Evolutionary conservation across 768 basidiomycete genomes (phyloP), one percentile per base, ranked within the genome.

Genomic region (Coprinopsis strossmayeri): DNA sequence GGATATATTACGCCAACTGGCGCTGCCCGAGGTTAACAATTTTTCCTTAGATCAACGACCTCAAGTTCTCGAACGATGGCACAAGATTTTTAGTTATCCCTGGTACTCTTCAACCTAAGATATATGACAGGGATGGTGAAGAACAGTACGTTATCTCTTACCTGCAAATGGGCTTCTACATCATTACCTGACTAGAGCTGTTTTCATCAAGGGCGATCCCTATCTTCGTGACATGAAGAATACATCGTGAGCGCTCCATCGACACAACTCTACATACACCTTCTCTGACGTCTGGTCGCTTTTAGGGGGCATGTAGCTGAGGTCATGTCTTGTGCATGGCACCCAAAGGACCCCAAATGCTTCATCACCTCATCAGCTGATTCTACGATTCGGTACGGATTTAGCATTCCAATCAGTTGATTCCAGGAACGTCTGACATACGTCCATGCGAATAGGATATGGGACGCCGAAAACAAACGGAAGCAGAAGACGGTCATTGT

Each of bases 221-320:
- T 99, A 98, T 64, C 89, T 99, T 56, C 86, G 96, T 48, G 96
- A 99, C 68, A 94, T 99, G 90, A 91, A 91, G 66, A 86, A 98
- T 61, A 99, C 96, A n/a, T 77, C 86, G 95, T 95, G 58, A 55
- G 92, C 21, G 34, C 41, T 43, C 5, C 18, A 20, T 15, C 26
- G 30, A 20, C 3, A 45, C 32, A 48, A 40, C n/a, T n/a, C n/a
- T n/a, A n/a, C n/a, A 13, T 30, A 15, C 18, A 5, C 18, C 25
- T 42, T 42, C 30, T 42, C 18, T 55, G 38, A 48, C 34, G 20
- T 32, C 34, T 50, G 32, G 43, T 38, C 24, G 21, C 15, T 48
- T 53, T 51, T 50, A 97, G 94, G 24, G 96, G 96, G 1, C 96
- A 99, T 68, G 94, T 97, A 34, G 84, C 86, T 18, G 94, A 97